Conservation (phyloP, 306 rosid species). For the Ammopiptanthus mongolicus region DNA sequence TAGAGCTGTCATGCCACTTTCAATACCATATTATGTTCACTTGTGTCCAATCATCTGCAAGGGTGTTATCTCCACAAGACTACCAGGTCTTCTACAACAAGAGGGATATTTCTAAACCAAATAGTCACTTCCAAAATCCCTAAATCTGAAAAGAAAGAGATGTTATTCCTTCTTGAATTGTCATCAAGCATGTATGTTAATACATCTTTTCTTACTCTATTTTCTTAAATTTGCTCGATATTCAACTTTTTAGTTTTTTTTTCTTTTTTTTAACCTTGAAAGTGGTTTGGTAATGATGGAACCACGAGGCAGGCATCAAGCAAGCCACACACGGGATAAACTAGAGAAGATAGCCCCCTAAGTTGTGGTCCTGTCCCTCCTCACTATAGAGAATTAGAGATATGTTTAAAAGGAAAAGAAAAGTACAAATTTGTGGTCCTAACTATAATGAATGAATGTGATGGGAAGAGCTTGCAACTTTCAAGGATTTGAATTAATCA, state of each 20-base stretch:
- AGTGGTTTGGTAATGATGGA: slow-evolving; percentile 29
- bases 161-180: not conserved
- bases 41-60: not conserved
- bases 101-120: not conserved
- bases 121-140: not conserved
- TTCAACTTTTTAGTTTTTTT: not conserved
- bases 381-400: slow-evolving; percentile 20
- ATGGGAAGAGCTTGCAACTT: slow-evolving; percentile 25
- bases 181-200: not conserved
- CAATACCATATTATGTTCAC: not conserved
- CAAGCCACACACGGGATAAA: not conserved
- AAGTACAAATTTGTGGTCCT: slow-evolving; percentile 44
- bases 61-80: not conserved
- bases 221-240: not conserved
- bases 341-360: not conserved
- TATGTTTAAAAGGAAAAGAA: not conserved
- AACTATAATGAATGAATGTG: slow-evolving; percentile 26
- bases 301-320: slow-evolving; percentile 22
- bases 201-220: not conserved
- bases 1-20: slow-evolving; percentile 1
- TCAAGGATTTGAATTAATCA: slow-evolving; percentile 25
- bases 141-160: not conserved
- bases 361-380: slow-evolving; percentile 19
- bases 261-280: not conserved
- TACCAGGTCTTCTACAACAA: not conserved